Evolutionary conservation across 371 early-diverging fungal genomes (phyloP).

Genomic region (Lichtheimia corymbifera): DNA sequence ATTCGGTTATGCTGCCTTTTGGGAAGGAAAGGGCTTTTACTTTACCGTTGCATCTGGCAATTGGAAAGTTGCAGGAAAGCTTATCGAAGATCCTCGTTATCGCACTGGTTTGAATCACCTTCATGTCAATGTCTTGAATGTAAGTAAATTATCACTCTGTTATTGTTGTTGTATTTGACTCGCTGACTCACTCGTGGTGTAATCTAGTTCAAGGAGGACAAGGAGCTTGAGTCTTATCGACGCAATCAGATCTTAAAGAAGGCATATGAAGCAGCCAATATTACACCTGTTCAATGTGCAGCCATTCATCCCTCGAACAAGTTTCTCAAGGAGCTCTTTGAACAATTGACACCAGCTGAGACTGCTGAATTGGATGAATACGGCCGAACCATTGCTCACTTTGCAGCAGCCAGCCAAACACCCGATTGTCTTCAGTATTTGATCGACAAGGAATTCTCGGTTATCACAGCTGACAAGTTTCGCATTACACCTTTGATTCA

Average conservation of each 20-base stretch:
- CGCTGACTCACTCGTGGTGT: no score
- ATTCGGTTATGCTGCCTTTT: neutral
- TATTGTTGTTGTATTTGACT: neutral
- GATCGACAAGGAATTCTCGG: constrained; percentile 31
- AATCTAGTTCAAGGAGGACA: constrained; percentile 18
- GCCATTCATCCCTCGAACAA: constrained; percentile 46
- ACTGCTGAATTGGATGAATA: constrained; percentile 38
- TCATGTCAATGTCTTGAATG: constrained; percentile 48
- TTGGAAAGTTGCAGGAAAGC: constrained; percentile 26
- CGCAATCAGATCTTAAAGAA: constrained; percentile 53
- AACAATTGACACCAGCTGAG: constrained; percentile 41
- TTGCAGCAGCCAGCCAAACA: constrained; percentile 59
- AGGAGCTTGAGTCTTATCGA: constrained; percentile 37
- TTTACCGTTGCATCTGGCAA: constrained; percentile 49
- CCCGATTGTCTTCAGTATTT: constrained; percentile 51
- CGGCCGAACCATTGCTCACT: constrained; percentile 57
- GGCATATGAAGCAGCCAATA: constrained; percentile 24
- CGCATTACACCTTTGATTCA: constrained; percentile 55
- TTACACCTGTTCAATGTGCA: constrained; percentile 52
- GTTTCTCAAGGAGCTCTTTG: constrained; percentile 44
- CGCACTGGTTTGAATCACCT: constrained; percentile 46
- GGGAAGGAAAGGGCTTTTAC: constrained; percentile 30
- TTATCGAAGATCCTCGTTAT: constrained; percentile 18
- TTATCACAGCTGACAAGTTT: constrained; percentile 36
- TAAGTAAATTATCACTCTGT: constrained; percentile 14